Base-by-base conservation (phyloP, 106 monocot species). In the Alisma plantagoaquatica region DNA sequence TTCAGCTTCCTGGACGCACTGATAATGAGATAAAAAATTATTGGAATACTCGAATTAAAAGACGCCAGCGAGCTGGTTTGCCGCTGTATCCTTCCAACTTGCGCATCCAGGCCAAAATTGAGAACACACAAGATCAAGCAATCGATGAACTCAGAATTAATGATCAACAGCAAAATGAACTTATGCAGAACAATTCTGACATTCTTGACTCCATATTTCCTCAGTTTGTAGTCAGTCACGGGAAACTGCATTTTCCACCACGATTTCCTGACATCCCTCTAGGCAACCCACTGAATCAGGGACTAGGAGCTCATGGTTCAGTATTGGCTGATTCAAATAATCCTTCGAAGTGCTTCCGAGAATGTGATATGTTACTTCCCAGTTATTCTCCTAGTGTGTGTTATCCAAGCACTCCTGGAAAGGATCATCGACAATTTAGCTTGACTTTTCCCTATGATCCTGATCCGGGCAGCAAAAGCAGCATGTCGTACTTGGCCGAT, bases 1-100 rank as follows among this genome's bases (percentile, higher is more conserved):
- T 53, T 10, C 53, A 69, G 69, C 21, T 69, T n/a, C 53, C 60
- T 30, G 69, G 69, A 9, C 69, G 69, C 12, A 69, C 69, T 12
- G 69, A 69, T 68, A 68, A 68, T 42, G 67, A 68, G 49, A 68
- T 68, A 28, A 68, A 68, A 18, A 68, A 68, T 31, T 69, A 43
- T 27, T 69, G 69, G 69, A 69, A 69, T 29, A 69, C 69, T 0
- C 19, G 69, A 27, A 61, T 60, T 23, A 69, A 69, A 26, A 61
- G 69, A 45, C 31, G 27, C 14, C 30, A 51, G 31, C 50, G 60
- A 48, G 41, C 53, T 11, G 53, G 53, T 45, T 24, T 53, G 10
- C 60, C 69, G 8, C 22, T 69, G 20, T 61, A 69, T 18, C 69
- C 69, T 51, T 23, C 69, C 10, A 17, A 54, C 14, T 3, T 61